A percentile compares a stretch with the other conserved stretches of the same genome.
Evolutionary conservation across 352 stramenopile genomes (phyloP).

Genomic region (Phytophthora agathidicida): DNA sequence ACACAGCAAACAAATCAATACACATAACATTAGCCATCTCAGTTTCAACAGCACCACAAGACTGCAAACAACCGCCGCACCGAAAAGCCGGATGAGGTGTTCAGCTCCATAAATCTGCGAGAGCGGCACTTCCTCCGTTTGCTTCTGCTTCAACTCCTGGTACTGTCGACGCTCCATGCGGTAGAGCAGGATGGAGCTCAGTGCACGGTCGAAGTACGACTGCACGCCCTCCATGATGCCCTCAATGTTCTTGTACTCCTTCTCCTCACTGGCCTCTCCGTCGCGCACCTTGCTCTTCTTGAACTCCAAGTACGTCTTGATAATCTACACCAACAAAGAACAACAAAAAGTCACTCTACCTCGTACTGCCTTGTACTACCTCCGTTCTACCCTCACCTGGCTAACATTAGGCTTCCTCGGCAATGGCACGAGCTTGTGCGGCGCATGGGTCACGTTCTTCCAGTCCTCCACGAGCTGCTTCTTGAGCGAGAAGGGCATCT

Average conservation of each 20-base stretch:
- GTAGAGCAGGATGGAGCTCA: conserved; percentile 93
- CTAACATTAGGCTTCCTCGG: conserved; percentile 72
- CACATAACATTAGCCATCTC: background rate
- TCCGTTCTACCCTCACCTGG: conserved; percentile 22
- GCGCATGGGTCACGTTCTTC: conserved; percentile 84
- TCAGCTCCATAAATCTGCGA: conserved; percentile 94
- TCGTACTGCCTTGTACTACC: no score
- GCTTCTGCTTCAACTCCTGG: conserved; percentile 69
- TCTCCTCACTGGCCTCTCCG: conserved; percentile 58
- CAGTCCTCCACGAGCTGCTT: conserved; percentile 93
- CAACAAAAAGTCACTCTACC: conserved; percentile 2
- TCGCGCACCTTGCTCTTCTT: conserved; percentile 74
- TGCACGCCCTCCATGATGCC: conserved; percentile 87
- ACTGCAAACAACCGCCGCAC: conserved; percentile 39
- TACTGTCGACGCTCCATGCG: conserved; percentile 91
- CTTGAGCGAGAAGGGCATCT: conserved; percentile 93
- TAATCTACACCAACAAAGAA: conserved; percentile 45
- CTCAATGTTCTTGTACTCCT: conserved; percentile 85
- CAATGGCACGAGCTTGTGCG: conserved; percentile 80
- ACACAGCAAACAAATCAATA: no score
- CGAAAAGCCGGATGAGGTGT: conserved; percentile 91
- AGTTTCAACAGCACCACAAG: background rate
- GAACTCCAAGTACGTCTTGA: conserved; percentile 79
- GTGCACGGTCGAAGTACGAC: conserved; percentile 89
- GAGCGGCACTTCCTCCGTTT: conserved; percentile 57